Percentiles rank a stretch among this genome's conserved stretches.
These are phyloP conservation scores for Diversispora epigaea DNA, from an alignment of 192 early-diverging fungal genomes.

Conservation along the genomic window DNA sequence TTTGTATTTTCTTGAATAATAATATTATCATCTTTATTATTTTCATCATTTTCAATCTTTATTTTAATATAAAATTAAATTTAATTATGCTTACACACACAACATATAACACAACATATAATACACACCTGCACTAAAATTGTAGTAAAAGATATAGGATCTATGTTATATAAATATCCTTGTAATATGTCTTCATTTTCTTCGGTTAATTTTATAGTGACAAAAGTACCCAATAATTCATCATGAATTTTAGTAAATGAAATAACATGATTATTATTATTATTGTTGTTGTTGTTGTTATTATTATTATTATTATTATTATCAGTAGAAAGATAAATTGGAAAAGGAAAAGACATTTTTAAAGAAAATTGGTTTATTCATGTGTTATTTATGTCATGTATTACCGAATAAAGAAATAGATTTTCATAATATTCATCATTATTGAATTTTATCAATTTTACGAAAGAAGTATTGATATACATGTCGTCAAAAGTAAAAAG, in stretches of 20 bases:
- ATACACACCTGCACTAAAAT: constrained; percentile 28
- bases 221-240: constrained; percentile 21
- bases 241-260: background rate
- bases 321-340: no score
- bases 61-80: background rate
- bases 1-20: background rate
- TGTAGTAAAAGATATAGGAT: constrained; percentile 37
- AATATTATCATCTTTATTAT: background rate
- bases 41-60: background rate
- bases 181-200: constrained; percentile 26
- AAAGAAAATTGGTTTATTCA: no score
- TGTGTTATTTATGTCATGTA: no score
- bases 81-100: background rate
- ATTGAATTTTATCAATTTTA: no score
- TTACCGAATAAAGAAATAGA: no score
- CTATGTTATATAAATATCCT: constrained; percentile 41
- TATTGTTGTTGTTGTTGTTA: no score
- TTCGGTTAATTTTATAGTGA: constrained; percentile 25
- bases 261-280: no score
- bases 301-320: no score
- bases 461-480: no score
- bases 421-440: no score
- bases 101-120: background rate
- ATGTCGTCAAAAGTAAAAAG: no score
- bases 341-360: no score